Evolutionary conservation across 371 early-diverging fungal genomes (phyloP), one percentile per base, ranked within the genome.

Genomic region (Umbelopsis sp.): DNA sequence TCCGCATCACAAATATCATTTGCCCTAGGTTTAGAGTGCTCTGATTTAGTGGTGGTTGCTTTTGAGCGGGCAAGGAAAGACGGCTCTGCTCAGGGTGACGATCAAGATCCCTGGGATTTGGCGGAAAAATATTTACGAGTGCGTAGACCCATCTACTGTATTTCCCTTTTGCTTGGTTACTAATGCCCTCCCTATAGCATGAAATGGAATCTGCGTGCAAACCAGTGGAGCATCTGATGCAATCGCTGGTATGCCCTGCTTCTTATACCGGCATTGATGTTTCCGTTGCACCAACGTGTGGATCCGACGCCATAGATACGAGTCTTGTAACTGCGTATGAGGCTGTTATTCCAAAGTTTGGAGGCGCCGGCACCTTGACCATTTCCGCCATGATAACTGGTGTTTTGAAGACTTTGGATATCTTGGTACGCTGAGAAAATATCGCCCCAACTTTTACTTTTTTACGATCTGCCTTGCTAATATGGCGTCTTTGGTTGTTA

Each of bases 1-100:
- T 44, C 4, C 18, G 18, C 16, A n/a, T 50, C 41, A 18, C 48
- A 48, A 16, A 38, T 52, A 14, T 38, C 67, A 4, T 67, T 67
- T 29, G 57, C 67, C 16, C 38, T 67, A 6, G 67, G 67, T 20
- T 37, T 67, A 6, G 67, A 67, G 38, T 67, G 67, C 25, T 67
- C 67, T 1, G 67, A 67, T 67, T 32, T 67, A 4, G 67, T 67
- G 11, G 67, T 50, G 9, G 52, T 6, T 18, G 67, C 67, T 3
- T 67, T 67, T 52, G 25, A 22, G 18, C 44, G 52, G 3, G 52
- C 67, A n/a, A 50, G 38, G 20, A 41, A 14, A 41, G 16, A 50
- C 12, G 16, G 57, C 37, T 8, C 29, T n/a, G 11, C 32, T 22
- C 18, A 46, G 29, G 44, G 14, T 51, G 12, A 25, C 16, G 16